Evolutionary conservation across 23 red algal genomes (phyloP).

Genomic region (Gracilaria domingensis): DNA sequence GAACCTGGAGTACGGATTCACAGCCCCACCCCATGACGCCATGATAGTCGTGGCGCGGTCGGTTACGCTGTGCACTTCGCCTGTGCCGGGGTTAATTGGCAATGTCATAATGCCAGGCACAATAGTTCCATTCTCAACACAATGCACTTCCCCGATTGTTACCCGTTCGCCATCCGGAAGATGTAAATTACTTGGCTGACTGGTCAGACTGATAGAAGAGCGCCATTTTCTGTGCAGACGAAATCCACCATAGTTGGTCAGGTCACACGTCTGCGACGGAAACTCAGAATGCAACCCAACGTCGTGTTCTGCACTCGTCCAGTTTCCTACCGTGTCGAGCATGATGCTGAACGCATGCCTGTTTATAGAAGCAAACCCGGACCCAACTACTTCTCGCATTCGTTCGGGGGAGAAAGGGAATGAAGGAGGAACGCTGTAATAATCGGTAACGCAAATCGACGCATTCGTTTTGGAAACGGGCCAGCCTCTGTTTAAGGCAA

Average conservation of each 20-base stretch:
- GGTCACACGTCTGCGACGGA: background rate
- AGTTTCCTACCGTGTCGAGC: conserved; percentile 2
- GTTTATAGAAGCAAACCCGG: background rate
- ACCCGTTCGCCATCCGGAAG: conserved; percentile 23
- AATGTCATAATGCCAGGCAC: conserved; percentile 20
- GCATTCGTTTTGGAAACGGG: conserved; percentile 6
- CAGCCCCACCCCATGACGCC: conserved; percentile 27
- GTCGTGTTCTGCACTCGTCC: background rate
- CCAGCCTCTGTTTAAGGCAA: conserved; percentile 2
- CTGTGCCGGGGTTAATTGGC: conserved; percentile 19
- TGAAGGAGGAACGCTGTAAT: background rate
- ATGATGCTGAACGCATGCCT: conserved; percentile 4
- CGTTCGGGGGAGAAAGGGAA: background rate
- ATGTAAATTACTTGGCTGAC: background rate
- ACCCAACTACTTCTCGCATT: background rate
- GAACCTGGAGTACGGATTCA: background rate
- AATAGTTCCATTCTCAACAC: conserved; percentile 17
- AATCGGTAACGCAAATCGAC: conserved; percentile 19
- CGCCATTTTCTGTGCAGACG: conserved; percentile 32
- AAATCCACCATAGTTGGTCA: conserved; percentile 5
- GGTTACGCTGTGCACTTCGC: conserved; percentile 9
- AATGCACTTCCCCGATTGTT: background rate
- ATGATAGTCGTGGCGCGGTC: conserved; percentile 30
- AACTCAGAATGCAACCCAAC: background rate
- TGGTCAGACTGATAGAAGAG: background rate